Base-by-base conservation (phyloP, 768 basidiomycete species). In the Naganishia randhawae region DNA sequence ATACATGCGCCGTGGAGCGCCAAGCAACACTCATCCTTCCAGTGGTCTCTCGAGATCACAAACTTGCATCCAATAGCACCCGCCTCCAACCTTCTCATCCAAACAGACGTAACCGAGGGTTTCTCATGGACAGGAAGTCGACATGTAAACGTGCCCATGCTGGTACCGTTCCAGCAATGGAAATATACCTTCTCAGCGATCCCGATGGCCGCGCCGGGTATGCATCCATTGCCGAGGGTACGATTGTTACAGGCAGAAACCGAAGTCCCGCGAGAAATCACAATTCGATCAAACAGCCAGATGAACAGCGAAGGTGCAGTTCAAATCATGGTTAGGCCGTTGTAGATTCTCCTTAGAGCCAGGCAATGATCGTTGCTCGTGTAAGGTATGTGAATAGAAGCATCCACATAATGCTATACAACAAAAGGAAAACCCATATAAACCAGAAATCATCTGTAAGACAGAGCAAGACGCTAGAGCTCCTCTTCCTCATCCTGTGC, bases 1-100 rank as follows among this genome's bases (percentile, higher is more conserved):
- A 42, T 61, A 16, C 19, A 35, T 1, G 37, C 39, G 22, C 57
- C 57, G n/a, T 13, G 5, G 13, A 39, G 11, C 9, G 57, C 39
- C 1, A 41, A 35, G 22, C 57, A 61, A 35, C 37, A 64, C 19
- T 32, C 45, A 50, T 64, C 63, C 17, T 64, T 64, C 29, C 29
- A 51, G 31, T 64, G 63, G 63, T 33, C 42, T 64, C 63, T 50
- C 25, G 57, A 61, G 39, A 61, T 61, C 37, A 61, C 57, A 25
- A 61, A 61, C 27, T 22, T 61, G 35, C 57, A 61, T 61, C 37
- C 57, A n/a, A 61, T 39, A 1, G 27, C 13, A 25, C 57, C 57
- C 22, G 57, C 57, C 14, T 39, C 37, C n/a, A 29, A 29, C 27
- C 37, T 61, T 25, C 27, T 39, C 7, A 61, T 61, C 22, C 57